A percentile compares a stretch with the other conserved stretches of the same genome.
phyloP scores from a whole-genome alignment of 2,329 filamentous ascomycete genomes.

The Aspergillus aculeatinus region DNA sequence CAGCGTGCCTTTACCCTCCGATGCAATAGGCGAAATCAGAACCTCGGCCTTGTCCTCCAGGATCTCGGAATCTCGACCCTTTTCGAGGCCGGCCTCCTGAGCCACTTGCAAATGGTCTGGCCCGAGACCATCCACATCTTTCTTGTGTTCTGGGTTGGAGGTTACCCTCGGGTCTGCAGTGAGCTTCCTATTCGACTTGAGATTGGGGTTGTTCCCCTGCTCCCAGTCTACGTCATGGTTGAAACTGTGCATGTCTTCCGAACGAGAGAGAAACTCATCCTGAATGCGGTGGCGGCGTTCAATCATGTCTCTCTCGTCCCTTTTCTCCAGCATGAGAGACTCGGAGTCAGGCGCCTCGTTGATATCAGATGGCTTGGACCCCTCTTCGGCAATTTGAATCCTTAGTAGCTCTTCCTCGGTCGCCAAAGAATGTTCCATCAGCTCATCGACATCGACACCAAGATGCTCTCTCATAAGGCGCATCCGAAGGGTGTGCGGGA shows the following conservation, averaged over 20 bases:
- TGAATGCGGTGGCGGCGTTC: constrained; percentile 48
- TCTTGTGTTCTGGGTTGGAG: constrained; percentile 61
- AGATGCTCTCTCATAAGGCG: constrained; percentile 95
- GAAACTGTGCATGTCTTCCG: constrained; percentile 64
- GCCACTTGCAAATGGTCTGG: constrained; percentile 71
- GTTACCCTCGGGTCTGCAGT: constrained; percentile 60
- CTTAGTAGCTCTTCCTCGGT: constrained; percentile 62
- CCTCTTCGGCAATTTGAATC: constrained; percentile 58
- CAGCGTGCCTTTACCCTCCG: constrained; percentile 64
- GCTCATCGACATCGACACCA: constrained; percentile 89
- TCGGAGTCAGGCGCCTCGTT: constrained; percentile 29
- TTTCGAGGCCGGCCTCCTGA: constrained; percentile 59
- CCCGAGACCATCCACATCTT: constrained; percentile 77
- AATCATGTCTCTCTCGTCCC: constrained; percentile 43
- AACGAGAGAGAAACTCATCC: constrained; percentile 57
- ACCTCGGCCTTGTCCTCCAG: constrained; percentile 67
- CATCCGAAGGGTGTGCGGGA: constrained; percentile 88
- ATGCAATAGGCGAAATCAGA: constrained; percentile 61
- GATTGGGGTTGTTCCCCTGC: constrained; percentile 57
- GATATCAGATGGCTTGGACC: constrained; percentile 20
- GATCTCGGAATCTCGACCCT: constrained; percentile 70
- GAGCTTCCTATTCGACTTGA: constrained; percentile 54
- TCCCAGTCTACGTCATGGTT: constrained; percentile 72
- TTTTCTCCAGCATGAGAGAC: constrained; percentile 36
- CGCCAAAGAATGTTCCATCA: constrained; percentile 74